phyloP scores from a whole-genome alignment of 2,329 filamentous ascomycete genomes.

The Aureobasidium uvarum region DNA sequence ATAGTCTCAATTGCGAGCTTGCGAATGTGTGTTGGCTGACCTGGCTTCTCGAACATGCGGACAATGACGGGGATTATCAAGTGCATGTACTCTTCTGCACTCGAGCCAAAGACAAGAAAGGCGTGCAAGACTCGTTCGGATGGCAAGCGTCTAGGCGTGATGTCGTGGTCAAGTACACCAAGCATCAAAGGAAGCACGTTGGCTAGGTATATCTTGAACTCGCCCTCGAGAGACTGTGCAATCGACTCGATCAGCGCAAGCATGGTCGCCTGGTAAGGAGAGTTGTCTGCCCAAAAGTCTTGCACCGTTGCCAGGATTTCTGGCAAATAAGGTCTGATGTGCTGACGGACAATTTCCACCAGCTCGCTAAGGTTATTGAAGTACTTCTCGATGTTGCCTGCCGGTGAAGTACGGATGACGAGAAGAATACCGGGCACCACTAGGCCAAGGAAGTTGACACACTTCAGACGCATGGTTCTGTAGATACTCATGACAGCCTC shows the following conservation, averaged over 20 bases:
- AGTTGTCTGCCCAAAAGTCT: conserved; percentile 83
- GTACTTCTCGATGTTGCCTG: conserved; percentile 83
- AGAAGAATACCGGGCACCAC: conserved; percentile 92
- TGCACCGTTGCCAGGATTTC: conserved; percentile 83
- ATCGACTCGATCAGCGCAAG: conserved; percentile 91
- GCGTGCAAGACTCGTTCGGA: conserved; percentile 92
- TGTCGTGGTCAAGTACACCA: conserved; percentile 84
- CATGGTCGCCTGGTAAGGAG: conserved; percentile 85
- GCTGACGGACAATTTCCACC: conserved; percentile 92
- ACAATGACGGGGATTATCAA: conserved; percentile 96
- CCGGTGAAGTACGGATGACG: conserved; percentile 79
- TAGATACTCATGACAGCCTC: conserved; percentile 99
- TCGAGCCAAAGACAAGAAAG: conserved; percentile 92
- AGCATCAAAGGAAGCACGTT: conserved; percentile 90
- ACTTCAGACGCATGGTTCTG: conserved; percentile 91
- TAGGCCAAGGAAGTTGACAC: conserved; percentile 87
- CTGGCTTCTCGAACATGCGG: conserved; percentile 84
- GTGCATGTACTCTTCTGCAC: conserved; percentile 98
- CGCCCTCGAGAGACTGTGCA: conserved; percentile 86
- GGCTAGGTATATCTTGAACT: conserved; percentile 96
- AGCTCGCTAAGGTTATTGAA: conserved; percentile 95
- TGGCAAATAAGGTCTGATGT: conserved; percentile 86
- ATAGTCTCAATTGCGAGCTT: conserved; percentile 93
- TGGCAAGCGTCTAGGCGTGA: conserved; percentile 68
- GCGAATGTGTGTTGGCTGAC: conserved; percentile 73